Evolutionary conservation across 192 early-diverging fungal genomes (phyloP), one percentile per base, ranked within the genome.

Genomic region (Linnemannia exigua): DNA sequence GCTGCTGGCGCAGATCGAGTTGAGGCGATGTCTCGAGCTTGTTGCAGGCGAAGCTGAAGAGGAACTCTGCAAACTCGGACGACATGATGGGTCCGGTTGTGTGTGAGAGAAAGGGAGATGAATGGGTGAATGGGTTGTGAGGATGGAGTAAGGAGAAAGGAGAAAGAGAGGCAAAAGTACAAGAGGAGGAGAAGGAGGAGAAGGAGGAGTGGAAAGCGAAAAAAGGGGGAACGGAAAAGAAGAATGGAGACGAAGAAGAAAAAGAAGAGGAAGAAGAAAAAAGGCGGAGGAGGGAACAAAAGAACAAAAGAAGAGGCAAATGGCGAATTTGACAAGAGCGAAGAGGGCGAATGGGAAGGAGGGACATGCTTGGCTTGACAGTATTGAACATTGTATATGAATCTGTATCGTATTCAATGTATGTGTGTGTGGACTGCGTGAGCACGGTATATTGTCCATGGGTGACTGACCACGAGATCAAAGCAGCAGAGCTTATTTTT

Each of bases 21-120:
- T 84, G 70, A 22, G 82, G 76, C 15, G 36, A 74, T 19, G 76
- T 38, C 33, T 84, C 76, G 67, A 84, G 82, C n/a, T 84, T 84
- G 72, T 70, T 84, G 76, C 82, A 74, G 35, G 82, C 82, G 48
- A 84, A 84, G 76, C 70, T 78, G 72, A 78, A 78, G 38, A 84
- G 52, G 38, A 74, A 74, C n/a, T 77, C 76, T 36, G 82, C 82
- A 50, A 74, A 77, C 47, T 84, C 82, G 17, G 72, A 81, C 25
- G 82, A 84, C 82, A 84, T 84, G 12, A 6, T 70, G 80, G 17
- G 28, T 1, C 33, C 5, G 51, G 51, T 75, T 67, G 67, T 19
- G 20, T 8, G 19, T 61, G 3, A 28, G 69, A 48, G 46, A 20
- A 47, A 47, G 37, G 9, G 19, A 47, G n/a, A n/a, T n/a, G n/a